Base-by-base conservation (phyloP, 2,329 filamentous ascomycete species). In the Colletotrichum sp. region DNA sequence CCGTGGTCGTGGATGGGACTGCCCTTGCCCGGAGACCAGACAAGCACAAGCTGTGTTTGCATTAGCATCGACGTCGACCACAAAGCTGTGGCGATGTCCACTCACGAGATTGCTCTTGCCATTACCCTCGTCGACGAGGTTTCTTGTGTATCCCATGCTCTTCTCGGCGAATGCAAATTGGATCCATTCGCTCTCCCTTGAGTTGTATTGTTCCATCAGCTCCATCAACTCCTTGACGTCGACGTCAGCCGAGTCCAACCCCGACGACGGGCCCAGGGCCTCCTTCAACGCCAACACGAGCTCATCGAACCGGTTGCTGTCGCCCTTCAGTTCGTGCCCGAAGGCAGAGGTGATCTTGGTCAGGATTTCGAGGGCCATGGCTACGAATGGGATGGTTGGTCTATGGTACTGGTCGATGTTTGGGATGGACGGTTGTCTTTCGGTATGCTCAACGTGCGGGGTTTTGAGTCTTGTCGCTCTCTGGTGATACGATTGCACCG, bases 1-100 rank as follows among this genome's bases (percentile, higher is more conserved):
- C 93, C 93, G 84, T 95, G 94, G 83, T 98, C 96, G 83, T 98
- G 96, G 82, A 98, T 95, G 13, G 94, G 93, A 80, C 94, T 96
- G 49, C 91, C 91, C 85, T 95, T 95, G 68, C 94, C 94, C 1
- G 96, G 96, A 18, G 93, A 93, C 96, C 96, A 98, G 52, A 98
- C 96, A 55, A 98, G 91, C 64, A 98, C 92, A 77, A 98, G 91
- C 94, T 96, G 83, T 80, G 68, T 55, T 13, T 18, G 60, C 8
- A 32, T 76, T 59, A 76, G 55, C 78, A 79, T 68, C 72, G 74
- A 74, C 78, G 75, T 80, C 76, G 64, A 80, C 85, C 77, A 85
- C 83, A 78, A 78, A 75, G 70, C 76, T 57, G 76, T 76, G 63
- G 73, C 60, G 16, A 10, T 71, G 63, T 76, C 10, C 60, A 85